Conservation (phyloP, 192 early-diverging fungal species). For the Mortierella antarctica region DNA sequence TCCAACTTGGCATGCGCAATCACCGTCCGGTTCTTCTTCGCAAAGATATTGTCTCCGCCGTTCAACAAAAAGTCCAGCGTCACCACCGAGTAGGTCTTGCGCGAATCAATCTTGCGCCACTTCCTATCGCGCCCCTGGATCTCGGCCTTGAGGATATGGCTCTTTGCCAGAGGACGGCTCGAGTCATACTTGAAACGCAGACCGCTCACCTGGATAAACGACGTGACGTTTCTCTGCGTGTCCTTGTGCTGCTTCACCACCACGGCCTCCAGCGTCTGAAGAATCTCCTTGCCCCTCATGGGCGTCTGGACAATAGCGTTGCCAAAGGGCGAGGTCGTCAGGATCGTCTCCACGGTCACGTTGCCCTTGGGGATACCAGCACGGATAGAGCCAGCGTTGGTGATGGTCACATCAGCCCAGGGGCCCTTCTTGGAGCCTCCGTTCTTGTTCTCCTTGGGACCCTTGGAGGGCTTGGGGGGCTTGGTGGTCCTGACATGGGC, state of each 20-base stretch:
- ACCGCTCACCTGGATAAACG: constrained; percentile 67
- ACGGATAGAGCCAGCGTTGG: constrained; percentile 70
- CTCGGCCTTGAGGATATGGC: constrained; percentile 42
- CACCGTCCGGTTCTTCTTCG: background rate
- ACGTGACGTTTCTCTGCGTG: constrained; percentile 50
- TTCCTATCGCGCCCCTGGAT: constrained; percentile 49
- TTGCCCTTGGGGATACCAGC: constrained; percentile 56
- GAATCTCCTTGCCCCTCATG: constrained; percentile 60
- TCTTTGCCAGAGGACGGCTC: constrained; percentile 12
- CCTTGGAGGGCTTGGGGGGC: background rate
- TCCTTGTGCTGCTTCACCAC: constrained; percentile 18
- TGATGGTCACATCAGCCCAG: constrained; percentile 42
- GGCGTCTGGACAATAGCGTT: constrained; percentile 58
- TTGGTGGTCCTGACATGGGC: constrained; percentile 5
- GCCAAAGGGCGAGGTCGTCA: constrained; percentile 69
- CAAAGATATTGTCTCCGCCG: constrained; percentile 61
- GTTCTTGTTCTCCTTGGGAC: constrained; percentile 10
- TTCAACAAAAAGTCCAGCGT: constrained; percentile 64
- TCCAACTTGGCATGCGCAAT: constrained; percentile 21
- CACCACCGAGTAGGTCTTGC: constrained; percentile 57
- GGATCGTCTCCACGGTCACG: constrained; percentile 61
- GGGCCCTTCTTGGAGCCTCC: background rate
- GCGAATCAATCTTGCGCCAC: background rate
- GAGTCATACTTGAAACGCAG: constrained; percentile 54
- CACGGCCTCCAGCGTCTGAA: constrained; percentile 58